These are phyloP conservation scores for Globisporangium uncinulatum DNA, from an alignment of 352 stramenopile species.

Conservation along the genomic window DNA sequence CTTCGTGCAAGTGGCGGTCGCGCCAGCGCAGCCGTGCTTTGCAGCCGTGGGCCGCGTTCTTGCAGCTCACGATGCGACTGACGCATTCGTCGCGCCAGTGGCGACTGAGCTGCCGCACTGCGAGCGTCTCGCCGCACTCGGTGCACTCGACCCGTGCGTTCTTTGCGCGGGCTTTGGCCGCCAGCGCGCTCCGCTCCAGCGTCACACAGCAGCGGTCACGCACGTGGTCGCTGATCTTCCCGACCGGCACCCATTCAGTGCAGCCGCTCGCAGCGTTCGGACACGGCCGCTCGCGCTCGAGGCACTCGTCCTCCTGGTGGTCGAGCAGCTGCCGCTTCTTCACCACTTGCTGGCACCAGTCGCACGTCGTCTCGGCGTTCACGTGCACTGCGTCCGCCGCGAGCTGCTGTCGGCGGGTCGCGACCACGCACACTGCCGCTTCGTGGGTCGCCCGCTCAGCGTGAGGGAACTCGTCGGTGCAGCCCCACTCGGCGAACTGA, in stretches of 20 bases:
- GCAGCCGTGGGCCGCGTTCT: slow-evolving; percentile 64
- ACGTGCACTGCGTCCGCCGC: slow-evolving; percentile 29
- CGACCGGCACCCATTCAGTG: slow-evolving; percentile 64
- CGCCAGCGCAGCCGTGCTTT: slow-evolving; percentile 47
- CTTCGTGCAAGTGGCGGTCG: slow-evolving; percentile 66
- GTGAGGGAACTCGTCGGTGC: slow-evolving; percentile 26
- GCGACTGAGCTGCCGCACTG: slow-evolving; percentile 26
- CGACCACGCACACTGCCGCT: slow-evolving; percentile 35
- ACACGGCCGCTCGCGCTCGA: slow-evolving; percentile 58
- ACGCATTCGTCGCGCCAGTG: slow-evolving; percentile 48
- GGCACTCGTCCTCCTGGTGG: slow-evolving; percentile 77
- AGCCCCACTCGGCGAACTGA: slow-evolving; percentile 46
- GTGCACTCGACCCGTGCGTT: slow-evolving; percentile 33
- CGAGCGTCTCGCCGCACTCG: slow-evolving; percentile 45
- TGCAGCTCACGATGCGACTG: slow-evolving; percentile 59
- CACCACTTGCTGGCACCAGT: slow-evolving; percentile 57
- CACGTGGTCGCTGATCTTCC: slow-evolving; percentile 45
- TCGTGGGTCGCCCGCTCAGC: slow-evolving; percentile 39
- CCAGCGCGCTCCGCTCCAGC: slow-evolving; percentile 48
- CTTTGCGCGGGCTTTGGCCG: slow-evolving; percentile 36
- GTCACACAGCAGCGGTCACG: slow-evolving; percentile 42
- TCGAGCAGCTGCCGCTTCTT: slow-evolving; percentile 65
- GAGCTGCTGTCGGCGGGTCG: slow-evolving; percentile 29
- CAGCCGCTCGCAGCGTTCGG: slow-evolving; percentile 55
- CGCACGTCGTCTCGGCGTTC: slow-evolving; percentile 50